These are phyloP conservation scores for Wallacemonas collosoma DNA, from an alignment of 208 protist genomes.

Conservation along the genomic window DNA sequence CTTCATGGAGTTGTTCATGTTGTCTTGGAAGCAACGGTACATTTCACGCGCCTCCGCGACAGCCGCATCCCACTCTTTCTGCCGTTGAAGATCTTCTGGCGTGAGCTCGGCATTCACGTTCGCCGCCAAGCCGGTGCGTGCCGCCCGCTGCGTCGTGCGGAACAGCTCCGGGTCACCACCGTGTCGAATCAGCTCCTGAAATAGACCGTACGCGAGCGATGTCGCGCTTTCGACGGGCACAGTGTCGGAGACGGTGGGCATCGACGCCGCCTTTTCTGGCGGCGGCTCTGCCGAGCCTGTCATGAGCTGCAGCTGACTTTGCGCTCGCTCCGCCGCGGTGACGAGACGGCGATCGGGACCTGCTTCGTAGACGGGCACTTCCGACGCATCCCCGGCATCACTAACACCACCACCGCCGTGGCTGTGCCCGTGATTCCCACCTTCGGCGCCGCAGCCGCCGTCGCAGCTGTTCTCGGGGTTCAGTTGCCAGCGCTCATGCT, in stretches of 20 bases:
- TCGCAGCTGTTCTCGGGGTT: constrained; percentile 19
- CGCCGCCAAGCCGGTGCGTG: background rate
- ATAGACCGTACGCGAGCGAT: constrained; percentile 15
- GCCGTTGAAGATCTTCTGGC: constrained; percentile 19
- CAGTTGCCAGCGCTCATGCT: constrained; percentile 51
- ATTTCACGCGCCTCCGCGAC: constrained; percentile 50
- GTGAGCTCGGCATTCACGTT: background rate
- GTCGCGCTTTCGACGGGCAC: background rate
- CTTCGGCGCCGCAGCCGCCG: constrained; percentile 14
- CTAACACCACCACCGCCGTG: constrained; percentile 19
- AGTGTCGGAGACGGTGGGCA: background rate
- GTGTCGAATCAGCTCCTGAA: constrained; percentile 17
- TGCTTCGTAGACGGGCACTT: background rate
- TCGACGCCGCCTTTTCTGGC: background rate
- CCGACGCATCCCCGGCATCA: background rate
- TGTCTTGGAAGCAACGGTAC: constrained; percentile 50
- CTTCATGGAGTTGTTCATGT: constrained; percentile 4
- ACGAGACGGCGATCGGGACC: background rate
- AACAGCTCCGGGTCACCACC: constrained; percentile 14
- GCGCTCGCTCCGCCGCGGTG: background rate
- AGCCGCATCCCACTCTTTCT: constrained; percentile 48
- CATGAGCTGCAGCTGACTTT: background rate
- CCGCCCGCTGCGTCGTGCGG: constrained; percentile 10
- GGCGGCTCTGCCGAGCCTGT: background rate
- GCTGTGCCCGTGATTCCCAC: constrained; percentile 15